Percentiles rank a stretch among this genome's conserved stretches.
Conservation (phyloP, 257 asterid genomes). For the Solanum paucissectum region DNA sequence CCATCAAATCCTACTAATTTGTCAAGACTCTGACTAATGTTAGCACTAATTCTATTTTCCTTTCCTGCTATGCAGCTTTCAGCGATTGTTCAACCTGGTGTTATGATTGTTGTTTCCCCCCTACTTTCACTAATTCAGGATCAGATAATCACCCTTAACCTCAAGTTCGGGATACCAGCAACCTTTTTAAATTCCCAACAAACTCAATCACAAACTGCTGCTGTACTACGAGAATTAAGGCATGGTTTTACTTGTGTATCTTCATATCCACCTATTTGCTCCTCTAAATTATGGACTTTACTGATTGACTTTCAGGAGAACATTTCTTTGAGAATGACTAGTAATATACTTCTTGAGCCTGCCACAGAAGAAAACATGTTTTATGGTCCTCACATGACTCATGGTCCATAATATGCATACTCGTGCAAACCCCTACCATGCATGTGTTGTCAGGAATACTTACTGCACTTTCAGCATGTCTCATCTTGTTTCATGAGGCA, state of each 20-base stretch:
- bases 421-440: background rate
- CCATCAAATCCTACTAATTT: background rate
- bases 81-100: constrained; percentile 74
- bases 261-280: background rate
- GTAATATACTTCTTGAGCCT: background rate
- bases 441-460: background rate
- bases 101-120: constrained; percentile 88
- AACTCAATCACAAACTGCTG: constrained; percentile 67
- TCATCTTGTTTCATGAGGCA: background rate
- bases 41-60: background rate
- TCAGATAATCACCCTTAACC: constrained; percentile 84
- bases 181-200: constrained; percentile 97
- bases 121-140: constrained; percentile 98
- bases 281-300: background rate
- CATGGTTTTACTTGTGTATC: constrained; percentile 18
- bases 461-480: background rate
- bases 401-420: background rate
- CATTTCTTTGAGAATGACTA: background rate
- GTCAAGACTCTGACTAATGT: background rate
- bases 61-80: constrained; percentile 64
- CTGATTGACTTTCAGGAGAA: background rate
- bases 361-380: background rate
- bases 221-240: constrained; percentile 82
- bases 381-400: background rate
- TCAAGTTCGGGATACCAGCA: constrained; percentile 85